Conservation (phyloP, 2,329 filamentous ascomycete species). For the Scopulariopsis brevicaulis region DNA sequence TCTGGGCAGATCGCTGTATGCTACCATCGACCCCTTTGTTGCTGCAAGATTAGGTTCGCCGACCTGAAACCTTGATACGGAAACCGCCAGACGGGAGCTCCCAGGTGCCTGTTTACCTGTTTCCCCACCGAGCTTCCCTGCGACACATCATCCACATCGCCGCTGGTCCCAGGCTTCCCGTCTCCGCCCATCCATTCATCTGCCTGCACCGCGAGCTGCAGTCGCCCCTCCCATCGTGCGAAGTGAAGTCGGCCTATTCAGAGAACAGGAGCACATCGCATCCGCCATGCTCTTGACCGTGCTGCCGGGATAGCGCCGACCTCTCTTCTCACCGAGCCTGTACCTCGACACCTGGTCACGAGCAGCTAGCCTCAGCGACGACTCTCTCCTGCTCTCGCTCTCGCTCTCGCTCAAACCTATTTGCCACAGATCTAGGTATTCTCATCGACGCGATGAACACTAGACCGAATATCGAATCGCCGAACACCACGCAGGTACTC, state of each 20-base stretch:
- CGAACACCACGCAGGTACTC: conserved; percentile 62
- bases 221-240: background rate
- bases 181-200: background rate
- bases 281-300: background rate
- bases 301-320: background rate
- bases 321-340: background rate
- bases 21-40: background rate
- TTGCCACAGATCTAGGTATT: background rate
- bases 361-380: background rate
- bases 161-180: background rate
- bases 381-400: background rate
- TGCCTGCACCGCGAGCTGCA: background rate
- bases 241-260: background rate
- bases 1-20: no score
- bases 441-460: conserved; percentile 62
- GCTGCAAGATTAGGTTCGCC: background rate
- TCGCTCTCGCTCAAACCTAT: background rate
- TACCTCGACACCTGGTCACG: background rate
- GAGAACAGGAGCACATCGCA: background rate
- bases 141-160: background rate
- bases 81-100: background rate
- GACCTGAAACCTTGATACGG: background rate
- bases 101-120: background rate
- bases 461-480: conserved; percentile 70
- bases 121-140: background rate